Percentiles rank a stretch among this genome's conserved stretches.
Conservation (phyloP, 73 alveolate species). For the Paraurostyla sp. region DNA sequence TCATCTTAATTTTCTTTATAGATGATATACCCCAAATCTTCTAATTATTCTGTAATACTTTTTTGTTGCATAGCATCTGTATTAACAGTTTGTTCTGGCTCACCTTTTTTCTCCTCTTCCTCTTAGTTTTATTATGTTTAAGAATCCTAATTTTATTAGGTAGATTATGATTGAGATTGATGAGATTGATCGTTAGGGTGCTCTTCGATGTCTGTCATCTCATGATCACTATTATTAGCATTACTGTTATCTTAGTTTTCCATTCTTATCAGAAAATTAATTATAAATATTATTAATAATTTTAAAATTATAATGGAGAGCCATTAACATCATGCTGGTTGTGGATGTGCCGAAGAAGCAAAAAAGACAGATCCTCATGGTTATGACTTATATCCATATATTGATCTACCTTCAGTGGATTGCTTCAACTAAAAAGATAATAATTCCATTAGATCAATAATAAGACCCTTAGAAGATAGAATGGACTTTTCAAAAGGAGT, state of each 20-base stretch:
- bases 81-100: neutral
- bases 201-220: neutral
- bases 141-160: no score
- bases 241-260: neutral
- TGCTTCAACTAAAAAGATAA: slow-evolving; percentile 41
- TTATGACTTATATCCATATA: slow-evolving; percentile 7
- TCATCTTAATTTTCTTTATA: neutral
- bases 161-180: no score
- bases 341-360: slow-evolving; percentile 73
- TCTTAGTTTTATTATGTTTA: no score
- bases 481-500: slow-evolving; percentile 76
- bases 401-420: neutral
- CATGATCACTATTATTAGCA: neutral
- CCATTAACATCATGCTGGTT: slow-evolving; percentile 57
- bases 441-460: slow-evolving; percentile 62
- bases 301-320: slow-evolving; percentile 16
- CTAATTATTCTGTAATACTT: neutral
- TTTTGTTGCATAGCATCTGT: neutral
- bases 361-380: slow-evolving; percentile 72
- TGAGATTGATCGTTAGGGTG: neutral
- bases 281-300: neutral
- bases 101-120: neutral
- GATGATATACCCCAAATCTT: slow-evolving; percentile 20
- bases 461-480: slow-evolving; percentile 84
- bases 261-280: slow-evolving; percentile 25